Base-by-base conservation (phyloP, 1,139 yeast genomes). In the Geotrichum klebahnii region DNA sequence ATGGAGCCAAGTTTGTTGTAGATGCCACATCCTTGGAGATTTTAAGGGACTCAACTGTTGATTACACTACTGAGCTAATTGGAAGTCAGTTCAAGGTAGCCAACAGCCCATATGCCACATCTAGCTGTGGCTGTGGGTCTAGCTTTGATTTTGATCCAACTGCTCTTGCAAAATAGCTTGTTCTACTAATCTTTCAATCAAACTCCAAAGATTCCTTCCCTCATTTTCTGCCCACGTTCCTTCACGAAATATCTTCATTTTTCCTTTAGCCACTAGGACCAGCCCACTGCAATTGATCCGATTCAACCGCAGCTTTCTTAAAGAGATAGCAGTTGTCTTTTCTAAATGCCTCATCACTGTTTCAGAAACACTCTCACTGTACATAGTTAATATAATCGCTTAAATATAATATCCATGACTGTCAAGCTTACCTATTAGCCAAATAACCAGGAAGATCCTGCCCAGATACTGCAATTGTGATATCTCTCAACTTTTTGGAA, bases 61-160 rank as follows among this genome's bases (percentile, higher is more conserved):
- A 90, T 61, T 94, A 87, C 63, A 82, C 94, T 0, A 86, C 89
- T 23, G 98, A 94, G 65, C 77, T 94, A 63, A 92, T 92, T 55
- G 98, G 98, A 2, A 84, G 95, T 46, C 92, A 88, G 62, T 92
- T 92, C 69, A 90, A 89, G 64, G 84, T 94, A 44, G 81, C 83
- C 23, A 95, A 88, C 59, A 87, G 95, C 56, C 96, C 96, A 0
- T 85, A 85, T 61, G 83, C 96, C 23, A 82, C 88, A 29, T 84
- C 95, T 43, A 83, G 94, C 45, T 94, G 98, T 71, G 98, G 98
- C 0, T 92, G 97, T 69, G 98, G 97, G 0, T 79, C 95, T 22
- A 88, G 96, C 51, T 92, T 92, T 68, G 96, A 90, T 65, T 81
- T 90, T 62, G 94, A 84, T 64, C 82, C 83, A 52, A 80, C 78